A percentile compares a stretch with the other conserved stretches of the same genome.
Evolutionary conservation across 2,329 filamentous ascomycete genomes (phyloP).

Genomic region (Talaromyces rugulosus): DNA sequence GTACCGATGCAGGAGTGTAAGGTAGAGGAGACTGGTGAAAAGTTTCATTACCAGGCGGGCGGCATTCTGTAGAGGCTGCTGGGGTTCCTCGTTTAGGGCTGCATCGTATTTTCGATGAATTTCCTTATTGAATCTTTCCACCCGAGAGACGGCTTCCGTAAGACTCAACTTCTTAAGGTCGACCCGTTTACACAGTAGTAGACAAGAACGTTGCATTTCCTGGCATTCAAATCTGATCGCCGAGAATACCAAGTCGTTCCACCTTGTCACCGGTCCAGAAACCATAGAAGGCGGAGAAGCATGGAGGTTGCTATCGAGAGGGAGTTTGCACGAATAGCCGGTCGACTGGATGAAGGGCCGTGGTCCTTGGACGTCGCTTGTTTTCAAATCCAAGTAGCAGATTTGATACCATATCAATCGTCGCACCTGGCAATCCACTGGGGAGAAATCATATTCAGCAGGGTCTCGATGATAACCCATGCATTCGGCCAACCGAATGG

Average conservation of each 20-base stretch:
- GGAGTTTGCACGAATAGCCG: slow-evolving; percentile 70
- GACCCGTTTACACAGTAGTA: slow-evolving; percentile 63
- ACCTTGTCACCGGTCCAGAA: slow-evolving; percentile 50
- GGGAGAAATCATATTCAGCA: slow-evolving; percentile 59
- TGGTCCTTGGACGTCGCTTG: slow-evolving; percentile 69
- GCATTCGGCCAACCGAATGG: slow-evolving; percentile 71
- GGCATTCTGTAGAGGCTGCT: slow-evolving; percentile 56
- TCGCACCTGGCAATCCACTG: slow-evolving; percentile 66
- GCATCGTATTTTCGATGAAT: slow-evolving; percentile 63
- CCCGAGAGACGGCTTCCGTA: slow-evolving; percentile 61
- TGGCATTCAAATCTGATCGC: slow-evolving; percentile 68
- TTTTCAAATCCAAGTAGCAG: slow-evolving; percentile 70
- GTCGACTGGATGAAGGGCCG: slow-evolving; percentile 65
- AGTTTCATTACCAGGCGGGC: slow-evolving; percentile 62
- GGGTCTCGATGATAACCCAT: slow-evolving; percentile 73
- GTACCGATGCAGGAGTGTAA: slow-evolving; percentile 67
- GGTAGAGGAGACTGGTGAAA: slow-evolving; percentile 58
- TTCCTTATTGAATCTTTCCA: slow-evolving; percentile 62
- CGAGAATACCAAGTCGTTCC: slow-evolving; percentile 64
- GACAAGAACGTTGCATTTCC: slow-evolving; percentile 67
- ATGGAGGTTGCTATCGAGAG: slow-evolving; percentile 64
- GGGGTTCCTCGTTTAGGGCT: slow-evolving; percentile 54
- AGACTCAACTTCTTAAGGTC: slow-evolving; percentile 59
- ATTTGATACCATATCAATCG: slow-evolving; percentile 73
- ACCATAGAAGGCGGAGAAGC: slow-evolving; percentile 33